Percentiles rank a stretch among this genome's conserved stretches.
Conservation (phyloP, 495 filamentous ascomycete genomes). For the Podospora pseudoanserina region DNA sequence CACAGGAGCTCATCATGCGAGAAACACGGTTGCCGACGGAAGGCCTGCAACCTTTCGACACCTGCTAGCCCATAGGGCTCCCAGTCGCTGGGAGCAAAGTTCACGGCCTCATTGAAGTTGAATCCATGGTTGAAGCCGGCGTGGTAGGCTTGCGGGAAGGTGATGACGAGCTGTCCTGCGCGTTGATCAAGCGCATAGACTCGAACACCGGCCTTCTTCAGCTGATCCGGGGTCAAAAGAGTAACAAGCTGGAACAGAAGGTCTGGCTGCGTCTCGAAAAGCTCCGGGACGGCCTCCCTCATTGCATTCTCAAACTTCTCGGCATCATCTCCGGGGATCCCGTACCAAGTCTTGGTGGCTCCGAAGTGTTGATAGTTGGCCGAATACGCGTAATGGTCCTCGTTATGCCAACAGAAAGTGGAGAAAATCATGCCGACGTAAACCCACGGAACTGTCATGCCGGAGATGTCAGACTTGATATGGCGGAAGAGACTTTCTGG, state of each 20-base stretch:
- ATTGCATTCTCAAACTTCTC: slow-evolving; percentile 94
- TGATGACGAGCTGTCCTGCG: slow-evolving; percentile 94
- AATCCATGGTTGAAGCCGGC: slow-evolving; percentile 95
- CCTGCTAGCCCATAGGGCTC: slow-evolving; percentile 87
- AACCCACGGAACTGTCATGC: slow-evolving; percentile 99
- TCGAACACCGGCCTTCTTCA: slow-evolving; percentile 90
- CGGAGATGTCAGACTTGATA: slow-evolving; percentile 98
- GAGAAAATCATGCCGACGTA: slow-evolving; percentile 99
- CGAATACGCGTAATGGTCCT: slow-evolving; percentile 97
- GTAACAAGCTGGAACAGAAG: slow-evolving; percentile 96
- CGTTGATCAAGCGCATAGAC: slow-evolving; percentile 92
- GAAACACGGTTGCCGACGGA: slow-evolving; percentile 90
- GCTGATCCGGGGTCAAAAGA: slow-evolving; percentile 84
- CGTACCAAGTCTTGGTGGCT: slow-evolving; percentile 99
- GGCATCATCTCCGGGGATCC: slow-evolving; percentile 89
- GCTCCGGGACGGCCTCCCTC: slow-evolving; percentile 88
- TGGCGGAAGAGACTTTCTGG: slow-evolving; percentile 91
- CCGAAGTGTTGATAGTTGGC: slow-evolving; percentile 99
- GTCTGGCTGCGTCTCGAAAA: slow-evolving; percentile 96
- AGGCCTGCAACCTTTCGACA: slow-evolving; percentile 80
- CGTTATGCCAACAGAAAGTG: slow-evolving; percentile 99
- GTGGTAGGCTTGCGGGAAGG: slow-evolving; percentile 88
- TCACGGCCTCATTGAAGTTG: slow-evolving; percentile 99
- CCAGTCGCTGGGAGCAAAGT: slow-evolving; percentile 97
- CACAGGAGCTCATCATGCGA: slow-evolving; percentile 96